phyloP scores from a whole-genome alignment of 176 grass and related monocot species.

The Lolium multiflorum region DNA sequence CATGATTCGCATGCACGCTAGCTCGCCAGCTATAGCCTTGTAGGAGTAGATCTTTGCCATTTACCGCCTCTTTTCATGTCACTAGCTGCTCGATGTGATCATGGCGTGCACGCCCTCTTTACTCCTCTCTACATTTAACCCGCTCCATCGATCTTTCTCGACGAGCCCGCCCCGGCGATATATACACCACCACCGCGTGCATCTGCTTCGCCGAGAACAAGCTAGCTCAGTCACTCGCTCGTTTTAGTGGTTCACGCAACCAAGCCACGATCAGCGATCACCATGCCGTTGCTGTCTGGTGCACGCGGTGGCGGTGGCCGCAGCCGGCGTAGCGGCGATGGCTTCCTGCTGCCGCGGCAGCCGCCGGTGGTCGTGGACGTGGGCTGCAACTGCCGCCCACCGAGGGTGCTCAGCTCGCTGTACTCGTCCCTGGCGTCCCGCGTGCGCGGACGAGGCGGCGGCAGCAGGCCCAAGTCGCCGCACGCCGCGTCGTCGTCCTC shows the following conservation, averaged over 20 bases:
- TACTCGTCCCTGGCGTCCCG: conserved; percentile 47
- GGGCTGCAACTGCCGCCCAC: conserved; percentile 76
- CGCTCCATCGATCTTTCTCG: not conserved
- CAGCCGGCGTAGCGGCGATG: conserved; percentile 25
- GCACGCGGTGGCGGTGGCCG: not conserved
- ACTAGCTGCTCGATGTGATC: conserved; percentile 26
- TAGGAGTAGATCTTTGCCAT: not conserved
- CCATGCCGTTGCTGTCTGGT: conserved; percentile 7
- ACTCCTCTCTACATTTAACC: not conserved
- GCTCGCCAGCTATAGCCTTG: not conserved
- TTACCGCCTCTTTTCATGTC: not conserved
- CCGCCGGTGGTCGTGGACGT: conserved; percentile 60
- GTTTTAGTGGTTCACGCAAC: too few relatives aligned
- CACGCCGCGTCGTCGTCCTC: conserved; percentile 38
- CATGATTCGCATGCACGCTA: conserved; percentile 26
- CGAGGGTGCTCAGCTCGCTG: conserved; percentile 57
- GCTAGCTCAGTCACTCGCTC: not conserved
- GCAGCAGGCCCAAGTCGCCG: conserved; percentile 33
- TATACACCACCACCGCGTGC: not conserved
- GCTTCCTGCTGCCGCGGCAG: conserved; percentile 48
- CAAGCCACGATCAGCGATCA: not conserved
- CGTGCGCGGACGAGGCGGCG: not conserved
- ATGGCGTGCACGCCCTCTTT: not conserved
- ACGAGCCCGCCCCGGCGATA: not conserved
- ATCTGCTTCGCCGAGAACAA: not conserved